These are phyloP conservation scores for Eutypella sp. DNA, from an alignment of 2,329 filamentous ascomycete genomes.

Conservation along the genomic window DNA sequence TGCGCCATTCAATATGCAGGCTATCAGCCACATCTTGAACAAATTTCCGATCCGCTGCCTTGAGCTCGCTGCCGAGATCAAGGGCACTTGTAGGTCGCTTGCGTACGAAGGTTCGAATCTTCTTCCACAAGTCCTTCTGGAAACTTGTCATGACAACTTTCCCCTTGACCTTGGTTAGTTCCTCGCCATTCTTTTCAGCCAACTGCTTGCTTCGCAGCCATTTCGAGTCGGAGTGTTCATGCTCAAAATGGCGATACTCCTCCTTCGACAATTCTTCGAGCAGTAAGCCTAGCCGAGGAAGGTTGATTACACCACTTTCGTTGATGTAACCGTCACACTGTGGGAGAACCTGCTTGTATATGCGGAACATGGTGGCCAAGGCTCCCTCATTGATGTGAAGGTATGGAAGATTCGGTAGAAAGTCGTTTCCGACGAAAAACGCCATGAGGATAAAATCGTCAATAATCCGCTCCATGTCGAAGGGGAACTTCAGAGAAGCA, in stretches of 20 bases:
- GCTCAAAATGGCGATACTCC: conserved; percentile 89
- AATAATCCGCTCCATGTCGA: conserved; percentile 93
- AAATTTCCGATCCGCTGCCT: conserved; percentile 86
- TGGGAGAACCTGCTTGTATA: conserved; percentile 88
- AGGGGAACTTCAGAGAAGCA: conserved; percentile 67
- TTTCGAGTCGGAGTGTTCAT: conserved; percentile 78
- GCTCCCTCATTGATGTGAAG: conserved; percentile 98
- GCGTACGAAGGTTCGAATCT: conserved; percentile 76
- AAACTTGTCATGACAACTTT: conserved; percentile 70
- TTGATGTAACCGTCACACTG: conserved; percentile 93
- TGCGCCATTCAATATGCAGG: conserved; percentile 53
- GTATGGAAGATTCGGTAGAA: conserved; percentile 91
- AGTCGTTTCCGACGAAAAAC: conserved; percentile 99
- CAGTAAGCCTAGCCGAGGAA: conserved; percentile 71
- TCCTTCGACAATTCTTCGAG: conserved; percentile 82
- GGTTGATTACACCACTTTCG: conserved; percentile 86
- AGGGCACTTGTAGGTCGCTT: conserved; percentile 61
- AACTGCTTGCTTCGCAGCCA: conserved; percentile 89
- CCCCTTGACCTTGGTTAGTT: conserved; percentile 50
- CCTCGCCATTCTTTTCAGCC: conserved; percentile 62
- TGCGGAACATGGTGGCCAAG: conserved; percentile 91
- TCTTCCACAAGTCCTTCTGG: conserved; percentile 78
- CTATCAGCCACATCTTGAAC: conserved; percentile 76
- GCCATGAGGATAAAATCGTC: conserved; percentile 99
- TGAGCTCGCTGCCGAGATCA: conserved; percentile 67